Evolutionary conservation across 495 filamentous ascomycete genomes (phyloP), one percentile per base, ranked within the genome.

Genomic region (Lasiosphaeriaceae sp.): DNA sequence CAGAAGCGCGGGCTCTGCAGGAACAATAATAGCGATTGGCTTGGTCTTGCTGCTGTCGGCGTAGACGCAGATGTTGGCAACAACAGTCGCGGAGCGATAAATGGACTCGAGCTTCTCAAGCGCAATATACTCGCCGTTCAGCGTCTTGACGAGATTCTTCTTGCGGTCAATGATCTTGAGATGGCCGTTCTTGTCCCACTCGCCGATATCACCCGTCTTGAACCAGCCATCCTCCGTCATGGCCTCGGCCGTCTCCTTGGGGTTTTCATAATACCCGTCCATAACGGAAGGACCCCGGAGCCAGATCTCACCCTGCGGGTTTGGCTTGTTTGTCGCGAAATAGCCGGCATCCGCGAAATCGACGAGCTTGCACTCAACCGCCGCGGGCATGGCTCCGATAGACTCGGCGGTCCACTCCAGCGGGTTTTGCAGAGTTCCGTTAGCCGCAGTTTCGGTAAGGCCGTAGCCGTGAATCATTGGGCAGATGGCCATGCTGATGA

Each of bases 81-180:
- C 92, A 2, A 97, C 82, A 7, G 87, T 80, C 5, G 85, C 82
- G 31, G 92, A 86, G 54, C 94, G 90, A 76, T 98, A 98, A 58
- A 96, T 79, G 3, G 91, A 92, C 77, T 98, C 94, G 51, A 98
- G 89, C 83, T 98, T 98, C 85, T 98, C 94, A 19, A 98, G 82
- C 31, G 94, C 94, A 68, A 98, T 96, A 74, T 98, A 98, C 77
- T 98, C 94, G 66, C 94, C 94, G 68, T 92, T 90, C 54, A 89
- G 79, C 2, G 92, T 98, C 86, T 97, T 97, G 71, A 96, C 88
- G 59, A 97, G 73, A 71, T 97, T 97, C 87, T 97, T 97, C 89
- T 96, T 97, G 65, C 92, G 89, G 73, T 97, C 92, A 65, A 97
- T 96, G 71, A 97, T 88, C 65, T 80, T 83, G 50, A 97, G 75